Conservation (phyloP, 305 asterid genomes). For the Fraxinus xanthoxyloides region DNA sequence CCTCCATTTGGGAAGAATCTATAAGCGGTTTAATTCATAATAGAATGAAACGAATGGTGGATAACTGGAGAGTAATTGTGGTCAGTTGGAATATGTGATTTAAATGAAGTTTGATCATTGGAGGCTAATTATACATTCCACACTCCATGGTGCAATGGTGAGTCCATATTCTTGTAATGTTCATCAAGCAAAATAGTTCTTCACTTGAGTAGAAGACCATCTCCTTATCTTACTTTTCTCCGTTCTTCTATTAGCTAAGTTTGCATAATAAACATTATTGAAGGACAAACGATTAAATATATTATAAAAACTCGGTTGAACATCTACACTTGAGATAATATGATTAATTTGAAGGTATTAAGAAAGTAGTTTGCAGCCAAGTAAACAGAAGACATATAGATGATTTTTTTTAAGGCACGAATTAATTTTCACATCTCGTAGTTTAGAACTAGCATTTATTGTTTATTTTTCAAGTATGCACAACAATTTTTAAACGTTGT, state of each 20-base stretch:
- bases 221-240: neutral
- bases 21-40: neutral
- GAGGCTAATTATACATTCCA: neutral
- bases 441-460: neutral
- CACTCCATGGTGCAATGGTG: neutral
- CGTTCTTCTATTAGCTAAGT: neutral
- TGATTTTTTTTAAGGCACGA: neutral
- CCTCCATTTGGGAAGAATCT: neutral
- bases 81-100: neutral
- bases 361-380: neutral
- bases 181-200: neutral
- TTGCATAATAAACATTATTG: neutral
- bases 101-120: neutral
- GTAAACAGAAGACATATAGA: neutral
- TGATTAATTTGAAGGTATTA: neutral
- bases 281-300: neutral
- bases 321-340: neutral
- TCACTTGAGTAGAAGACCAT: neutral
- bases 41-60: neutral
- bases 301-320: neutral
- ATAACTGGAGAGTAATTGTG: neutral
- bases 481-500: neutral
- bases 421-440: neutral
- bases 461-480: neutral
- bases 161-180: neutral